Evolutionary conservation across 352 stramenopile genomes (phyloP).

Genomic region (Pythium phragmiticola): DNA sequence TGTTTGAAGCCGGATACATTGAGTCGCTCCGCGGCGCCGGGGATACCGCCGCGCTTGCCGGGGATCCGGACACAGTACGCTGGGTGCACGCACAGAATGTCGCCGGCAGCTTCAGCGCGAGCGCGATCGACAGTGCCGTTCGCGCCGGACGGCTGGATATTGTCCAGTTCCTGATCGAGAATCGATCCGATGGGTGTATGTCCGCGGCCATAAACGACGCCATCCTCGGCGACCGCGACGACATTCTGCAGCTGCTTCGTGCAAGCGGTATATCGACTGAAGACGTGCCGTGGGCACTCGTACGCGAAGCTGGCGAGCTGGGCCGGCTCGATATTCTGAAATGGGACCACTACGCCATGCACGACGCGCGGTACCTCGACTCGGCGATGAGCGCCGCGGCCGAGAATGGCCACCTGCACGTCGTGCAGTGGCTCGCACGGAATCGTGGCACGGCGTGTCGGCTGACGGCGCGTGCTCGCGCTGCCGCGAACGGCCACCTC

Average conservation of each 20-base stretch:
- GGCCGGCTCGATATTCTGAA: conserved; percentile 23
- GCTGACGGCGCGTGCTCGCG: conserved; percentile 9
- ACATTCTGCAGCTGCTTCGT: conserved; percentile 13
- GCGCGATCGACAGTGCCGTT: conserved; percentile 14
- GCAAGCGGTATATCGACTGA: conserved; percentile 8
- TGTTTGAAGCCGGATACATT: conserved; percentile 24
- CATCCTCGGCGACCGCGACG: conserved; percentile 18
- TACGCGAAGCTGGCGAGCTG: conserved; percentile 13
- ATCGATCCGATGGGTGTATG: conserved; percentile 17
- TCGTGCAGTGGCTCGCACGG: conserved; percentile 20
- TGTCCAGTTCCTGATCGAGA: conserved; percentile 21
- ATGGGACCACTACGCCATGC: conserved; percentile 25
- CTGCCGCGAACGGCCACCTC: conserved; percentile 18
- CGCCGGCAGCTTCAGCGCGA: not conserved
- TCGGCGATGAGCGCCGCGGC: conserved; percentile 21
- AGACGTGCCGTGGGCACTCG: conserved; percentile 22
- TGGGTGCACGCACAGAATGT: conserved; percentile 12
- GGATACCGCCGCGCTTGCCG: conserved; percentile 8
- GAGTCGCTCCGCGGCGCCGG: conserved; percentile 12
- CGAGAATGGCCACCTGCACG: conserved; percentile 23
- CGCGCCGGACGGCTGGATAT: conserved; percentile 9
- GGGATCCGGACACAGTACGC: conserved; percentile 19
- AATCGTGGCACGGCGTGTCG: conserved; percentile 10
- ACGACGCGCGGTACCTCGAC: conserved; percentile 23
- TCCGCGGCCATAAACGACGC: conserved; percentile 20